A percentile compares a stretch with the other conserved stretches of the same genome.
These are phyloP conservation scores for Amoeboaphelidium occidentale DNA, from an alignment of 371 early-diverging fungal species.

Conservation along the genomic window DNA sequence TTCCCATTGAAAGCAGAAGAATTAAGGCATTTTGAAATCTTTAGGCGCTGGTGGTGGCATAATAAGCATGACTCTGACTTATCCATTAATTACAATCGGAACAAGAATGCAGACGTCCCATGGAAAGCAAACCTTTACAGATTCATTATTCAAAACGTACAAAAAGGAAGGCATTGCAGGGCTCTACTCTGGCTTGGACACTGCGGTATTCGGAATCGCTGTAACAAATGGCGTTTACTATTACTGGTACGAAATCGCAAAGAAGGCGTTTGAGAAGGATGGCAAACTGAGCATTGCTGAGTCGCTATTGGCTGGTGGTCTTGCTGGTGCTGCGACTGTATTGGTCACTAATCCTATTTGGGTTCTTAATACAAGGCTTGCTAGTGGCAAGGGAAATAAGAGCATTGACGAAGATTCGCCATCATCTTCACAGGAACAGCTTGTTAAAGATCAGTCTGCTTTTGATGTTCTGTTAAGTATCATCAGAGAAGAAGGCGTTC, in stretches of 20 bases:
- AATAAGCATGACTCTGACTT: conserved; percentile 55
- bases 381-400: not conserved
- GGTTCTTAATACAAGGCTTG: conserved; percentile 59
- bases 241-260: conserved; percentile 78
- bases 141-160: conserved; percentile 60
- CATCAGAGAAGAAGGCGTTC: conserved; percentile 58
- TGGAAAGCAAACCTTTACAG: conserved; percentile 13
- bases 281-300: conserved; percentile 44
- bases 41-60: conserved; percentile 2
- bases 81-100: conserved; percentile 74
- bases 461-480: conserved; percentile 30
- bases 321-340: conserved; percentile 66
- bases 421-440: conserved; percentile 1
- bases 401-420: conserved; percentile 12
- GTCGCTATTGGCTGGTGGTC: conserved; percentile 70
- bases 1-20: not conserved
- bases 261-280: conserved; percentile 48
- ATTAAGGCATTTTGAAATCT: too few relatives aligned
- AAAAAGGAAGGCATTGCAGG: conserved; percentile 66
- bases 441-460: conserved; percentile 6
- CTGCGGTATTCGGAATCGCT: conserved; percentile 83
- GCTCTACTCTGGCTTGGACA: conserved; percentile 79
- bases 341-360: conserved; percentile 87
- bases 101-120: conserved; percentile 58
- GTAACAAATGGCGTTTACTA: conserved; percentile 50